Evolutionary conservation across 805 yeast species (phyloP).

Genomic region (Wickerhamomyces bovis): DNA sequence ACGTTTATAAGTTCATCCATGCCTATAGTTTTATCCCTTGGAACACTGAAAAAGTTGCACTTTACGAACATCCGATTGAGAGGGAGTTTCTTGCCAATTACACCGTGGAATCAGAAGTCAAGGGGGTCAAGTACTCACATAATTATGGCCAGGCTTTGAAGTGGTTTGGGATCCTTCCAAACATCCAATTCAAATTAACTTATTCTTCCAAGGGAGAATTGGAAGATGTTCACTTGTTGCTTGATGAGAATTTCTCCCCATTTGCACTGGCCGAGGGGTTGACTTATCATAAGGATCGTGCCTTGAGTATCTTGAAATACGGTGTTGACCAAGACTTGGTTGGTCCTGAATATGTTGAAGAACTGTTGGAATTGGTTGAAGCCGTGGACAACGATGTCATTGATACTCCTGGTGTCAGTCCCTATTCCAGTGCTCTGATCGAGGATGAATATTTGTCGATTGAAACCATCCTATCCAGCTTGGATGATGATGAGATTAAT

Average conservation of each 20-base stretch:
- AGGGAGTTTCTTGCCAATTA: slow-evolving; percentile 13
- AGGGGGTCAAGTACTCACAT: slow-evolving; percentile 8
- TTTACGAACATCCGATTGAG: slow-evolving; percentile 31
- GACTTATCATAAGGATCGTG: slow-evolving; percentile 14
- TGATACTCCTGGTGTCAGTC: slow-evolving; percentile 16
- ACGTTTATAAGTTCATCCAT: slow-evolving; percentile 32
- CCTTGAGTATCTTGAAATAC: slow-evolving; percentile 13
- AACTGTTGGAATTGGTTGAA: slow-evolving; percentile 15
- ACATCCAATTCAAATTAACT: slow-evolving; percentile 31
- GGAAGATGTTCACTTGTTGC: slow-evolving; percentile 21
- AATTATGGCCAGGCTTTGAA: slow-evolving; percentile 26
- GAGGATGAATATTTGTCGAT: slow-evolving; percentile 12
- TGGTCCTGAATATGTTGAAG: slow-evolving; percentile 9
- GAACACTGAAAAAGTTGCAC: slow-evolving; percentile 9
- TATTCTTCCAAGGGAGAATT: slow-evolving; percentile 14
- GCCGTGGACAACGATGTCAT: slow-evolving; percentile 16
- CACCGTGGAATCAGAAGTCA: slow-evolving; percentile 7
- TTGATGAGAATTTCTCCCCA: slow-evolving; percentile 29
- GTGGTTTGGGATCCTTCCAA: slow-evolving; percentile 34
- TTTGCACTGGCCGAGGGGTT: slow-evolving; percentile 25
- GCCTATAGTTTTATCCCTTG: slow-evolving; percentile 44
- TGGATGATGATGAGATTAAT: slow-evolving; percentile 16
- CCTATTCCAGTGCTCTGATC: slow-evolving; percentile 12
- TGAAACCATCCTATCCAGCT: slow-evolving; percentile 1
- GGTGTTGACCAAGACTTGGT: slow-evolving; percentile 5